Evolutionary conservation across 164 flowering plant species (phyloP).

Genomic region (Annona squamosa): DNA sequence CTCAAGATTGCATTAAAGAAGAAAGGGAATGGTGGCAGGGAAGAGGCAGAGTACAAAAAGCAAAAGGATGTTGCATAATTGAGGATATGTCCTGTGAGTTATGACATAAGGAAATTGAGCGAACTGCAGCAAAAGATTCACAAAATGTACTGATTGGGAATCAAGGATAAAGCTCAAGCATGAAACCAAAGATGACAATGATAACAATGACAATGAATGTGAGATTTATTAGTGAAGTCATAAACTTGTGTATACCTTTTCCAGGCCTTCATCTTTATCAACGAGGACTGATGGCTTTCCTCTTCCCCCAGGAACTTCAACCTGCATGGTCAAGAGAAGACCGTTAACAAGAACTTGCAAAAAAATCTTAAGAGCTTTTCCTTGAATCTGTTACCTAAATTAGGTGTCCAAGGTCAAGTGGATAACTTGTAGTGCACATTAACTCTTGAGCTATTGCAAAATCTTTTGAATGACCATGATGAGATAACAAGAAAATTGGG

Average conservation of each 20-base stretch:
- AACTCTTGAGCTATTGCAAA: background rate
- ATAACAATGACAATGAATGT: background rate
- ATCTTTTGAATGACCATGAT: too few relatives aligned
- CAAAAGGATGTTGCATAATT: too few relatives aligned
- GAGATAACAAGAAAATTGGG: too few relatives aligned
- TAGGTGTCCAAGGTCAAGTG: too few relatives aligned
- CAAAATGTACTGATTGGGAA: background rate
- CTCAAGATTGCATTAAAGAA: too few relatives aligned
- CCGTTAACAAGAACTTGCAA: background rate
- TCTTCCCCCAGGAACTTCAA: conserved; percentile 60
- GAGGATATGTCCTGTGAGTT: too few relatives aligned
- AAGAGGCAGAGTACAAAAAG: too few relatives aligned
- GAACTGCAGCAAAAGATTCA: too few relatives aligned
- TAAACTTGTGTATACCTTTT: conserved; percentile 36
- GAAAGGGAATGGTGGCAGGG: too few relatives aligned
- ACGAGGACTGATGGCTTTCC: conserved; percentile 50
- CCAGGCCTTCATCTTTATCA: conserved; percentile 71
- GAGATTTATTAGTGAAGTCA: background rate
- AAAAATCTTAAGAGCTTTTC: background rate
- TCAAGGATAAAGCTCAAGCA: background rate
- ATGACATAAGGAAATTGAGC: too few relatives aligned
- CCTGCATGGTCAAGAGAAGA: conserved; percentile 28
- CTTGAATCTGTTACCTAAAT: too few relatives aligned
- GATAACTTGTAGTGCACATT: background rate
- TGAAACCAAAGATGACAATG: background rate